Evolutionary conservation across 331 rosid genomes (phyloP).

Genomic region (Arachis monticola): DNA sequence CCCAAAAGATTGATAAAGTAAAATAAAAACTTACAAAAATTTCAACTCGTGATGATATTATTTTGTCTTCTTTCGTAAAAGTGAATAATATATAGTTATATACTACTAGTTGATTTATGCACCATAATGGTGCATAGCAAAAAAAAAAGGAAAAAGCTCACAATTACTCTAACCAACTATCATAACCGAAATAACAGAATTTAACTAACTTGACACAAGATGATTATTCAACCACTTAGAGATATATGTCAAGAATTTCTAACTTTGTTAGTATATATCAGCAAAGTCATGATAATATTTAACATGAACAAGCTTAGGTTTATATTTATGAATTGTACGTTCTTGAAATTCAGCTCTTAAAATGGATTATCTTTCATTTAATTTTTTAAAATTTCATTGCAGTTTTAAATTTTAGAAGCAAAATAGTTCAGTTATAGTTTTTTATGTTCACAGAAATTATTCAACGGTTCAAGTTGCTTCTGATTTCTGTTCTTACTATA

Average conservation of each 20-base stretch:
- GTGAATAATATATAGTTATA: background rate
- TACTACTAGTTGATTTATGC: background rate
- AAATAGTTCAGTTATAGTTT: background rate
- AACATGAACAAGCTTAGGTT: background rate
- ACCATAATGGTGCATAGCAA: background rate
- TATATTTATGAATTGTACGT: too few relatives aligned
- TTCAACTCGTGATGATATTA: background rate
- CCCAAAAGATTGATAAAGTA: background rate
- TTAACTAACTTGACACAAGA: background rate
- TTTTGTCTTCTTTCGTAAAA: background rate
- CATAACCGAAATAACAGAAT: background rate
- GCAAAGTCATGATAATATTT: background rate
- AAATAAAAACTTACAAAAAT: background rate
- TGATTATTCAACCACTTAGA: background rate
- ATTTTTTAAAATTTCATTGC: background rate
- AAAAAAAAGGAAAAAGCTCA: background rate
- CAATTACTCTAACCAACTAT: background rate
- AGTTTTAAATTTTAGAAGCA: background rate
- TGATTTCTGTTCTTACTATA: background rate
- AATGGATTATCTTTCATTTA: background rate
- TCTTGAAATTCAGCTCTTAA: too few relatives aligned
- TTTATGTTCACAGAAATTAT: background rate
- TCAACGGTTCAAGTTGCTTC: background rate
- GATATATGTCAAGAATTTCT: background rate
- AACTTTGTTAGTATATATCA: background rate